Evolutionary conservation across 495 filamentous ascomycete genomes (phyloP).

Genomic region (Pseudomonodictys pantanalensis): DNA sequence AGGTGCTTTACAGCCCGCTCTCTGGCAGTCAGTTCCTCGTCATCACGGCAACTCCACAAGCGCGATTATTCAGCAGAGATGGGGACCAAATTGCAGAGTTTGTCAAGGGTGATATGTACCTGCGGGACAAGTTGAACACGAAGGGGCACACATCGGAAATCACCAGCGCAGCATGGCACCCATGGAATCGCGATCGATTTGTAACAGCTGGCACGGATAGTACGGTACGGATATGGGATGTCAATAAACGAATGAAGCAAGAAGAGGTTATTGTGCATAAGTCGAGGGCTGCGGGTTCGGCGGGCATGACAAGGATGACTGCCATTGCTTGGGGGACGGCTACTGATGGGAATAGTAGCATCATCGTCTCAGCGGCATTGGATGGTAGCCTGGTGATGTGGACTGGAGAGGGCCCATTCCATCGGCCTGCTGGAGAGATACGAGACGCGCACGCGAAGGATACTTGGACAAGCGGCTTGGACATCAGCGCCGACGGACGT

Average conservation of each 20-base stretch:
- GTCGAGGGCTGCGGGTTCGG: slow-evolving; percentile 77
- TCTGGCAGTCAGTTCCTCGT: slow-evolving; percentile 80
- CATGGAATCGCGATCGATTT: slow-evolving; percentile 73
- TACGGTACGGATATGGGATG: slow-evolving; percentile 93
- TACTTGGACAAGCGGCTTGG: slow-evolving; percentile 93
- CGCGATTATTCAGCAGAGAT: slow-evolving; percentile 83
- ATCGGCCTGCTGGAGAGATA: slow-evolving; percentile 82
- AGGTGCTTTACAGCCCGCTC: slow-evolving; percentile 79
- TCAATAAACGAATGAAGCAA: slow-evolving; percentile 80
- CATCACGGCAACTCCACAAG: slow-evolving; percentile 80
- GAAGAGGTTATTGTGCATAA: slow-evolving; percentile 95
- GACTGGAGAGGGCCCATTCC: slow-evolving; percentile 81
- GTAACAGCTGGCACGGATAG: slow-evolving; percentile 91
- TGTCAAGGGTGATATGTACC: slow-evolving; percentile 96
- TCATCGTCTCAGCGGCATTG: slow-evolving; percentile 82
- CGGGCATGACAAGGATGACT: slow-evolving; percentile 90
- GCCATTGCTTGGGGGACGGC: slow-evolving; percentile 84
- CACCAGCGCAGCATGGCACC: slow-evolving; percentile 83
- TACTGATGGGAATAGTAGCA: slow-evolving; percentile 67
- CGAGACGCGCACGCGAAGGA: slow-evolving; percentile 75
- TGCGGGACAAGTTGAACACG: slow-evolving; percentile 93
- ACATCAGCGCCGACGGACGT: slow-evolving; percentile 85
- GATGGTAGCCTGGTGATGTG: slow-evolving; percentile 94
- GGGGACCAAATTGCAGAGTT: slow-evolving; percentile 82
- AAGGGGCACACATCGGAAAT: slow-evolving; percentile 94